Conservation (phyloP, 768 basidiomycete genomes). For the Daedaleopsis nitida region DNA sequence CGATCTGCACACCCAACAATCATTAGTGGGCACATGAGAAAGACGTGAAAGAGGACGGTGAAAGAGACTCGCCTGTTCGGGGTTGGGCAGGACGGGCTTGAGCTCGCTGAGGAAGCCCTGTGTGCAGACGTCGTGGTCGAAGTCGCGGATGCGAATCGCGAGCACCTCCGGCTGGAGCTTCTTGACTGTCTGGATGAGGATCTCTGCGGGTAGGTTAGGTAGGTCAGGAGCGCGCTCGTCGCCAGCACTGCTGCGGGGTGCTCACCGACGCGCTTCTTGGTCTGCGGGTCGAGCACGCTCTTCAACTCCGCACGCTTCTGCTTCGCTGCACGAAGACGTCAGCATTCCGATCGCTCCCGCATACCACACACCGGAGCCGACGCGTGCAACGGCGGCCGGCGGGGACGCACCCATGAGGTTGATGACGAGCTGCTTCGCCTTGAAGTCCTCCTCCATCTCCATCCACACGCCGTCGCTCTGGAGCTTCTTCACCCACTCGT, state of each 20-base stretch:
- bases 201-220: slow-evolving; percentile 56
- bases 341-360: not conserved
- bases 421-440: slow-evolving; percentile 91
- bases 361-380: too few species aligned
- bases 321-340: slow-evolving; percentile 48
- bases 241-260: slow-evolving; percentile 13
- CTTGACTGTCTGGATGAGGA: slow-evolving; percentile 86
- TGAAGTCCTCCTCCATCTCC: slow-evolving; percentile 98
- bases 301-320: slow-evolving; percentile 88
- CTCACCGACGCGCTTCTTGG: slow-evolving; percentile 92
- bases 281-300: slow-evolving; percentile 88
- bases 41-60: not conserved
- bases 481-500: slow-evolving; percentile 80
- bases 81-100: slow-evolving; percentile 84
- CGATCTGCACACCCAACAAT: slow-evolving; percentile 55
- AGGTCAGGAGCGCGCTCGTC: not conserved
- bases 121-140: slow-evolving; percentile 84
- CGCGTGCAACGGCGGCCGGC: too few species aligned
- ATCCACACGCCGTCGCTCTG: slow-evolving; percentile 87
- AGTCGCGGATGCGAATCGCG: slow-evolving; percentile 79
- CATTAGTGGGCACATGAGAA: not conserved
- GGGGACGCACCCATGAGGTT: slow-evolving; percentile 73
- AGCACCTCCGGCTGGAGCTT: slow-evolving; percentile 86
- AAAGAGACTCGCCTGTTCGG: slow-evolving; percentile 68
- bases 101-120: slow-evolving; percentile 89